phyloP scores from a whole-genome alignment of 2,329 filamentous ascomycete species.

The Fusarium continuum region DNA sequence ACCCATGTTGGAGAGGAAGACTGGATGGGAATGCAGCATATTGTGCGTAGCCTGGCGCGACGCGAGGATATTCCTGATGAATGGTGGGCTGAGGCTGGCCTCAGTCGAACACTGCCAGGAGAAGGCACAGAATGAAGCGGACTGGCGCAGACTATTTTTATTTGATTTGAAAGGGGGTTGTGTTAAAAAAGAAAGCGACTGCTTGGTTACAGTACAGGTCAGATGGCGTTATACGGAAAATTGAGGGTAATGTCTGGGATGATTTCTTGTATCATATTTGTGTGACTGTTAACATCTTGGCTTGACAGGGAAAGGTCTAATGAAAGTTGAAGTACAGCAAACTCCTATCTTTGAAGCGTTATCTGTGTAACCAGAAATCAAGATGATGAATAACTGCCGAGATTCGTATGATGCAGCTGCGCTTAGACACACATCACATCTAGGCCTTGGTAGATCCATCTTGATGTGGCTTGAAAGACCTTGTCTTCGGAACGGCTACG shows the following conservation, averaged over 20 bases:
- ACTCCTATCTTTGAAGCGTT: background rate
- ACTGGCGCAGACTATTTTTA: background rate
- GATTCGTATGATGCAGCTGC: background rate
- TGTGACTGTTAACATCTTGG: background rate
- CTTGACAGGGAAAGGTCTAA: constrained; percentile 1
- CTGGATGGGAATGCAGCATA: constrained; percentile 72
- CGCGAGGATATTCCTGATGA: constrained; percentile 82
- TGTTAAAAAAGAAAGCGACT: background rate
- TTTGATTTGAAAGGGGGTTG: constrained; percentile 4
- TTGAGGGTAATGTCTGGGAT: background rate
- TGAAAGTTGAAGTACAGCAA: constrained; percentile 1
- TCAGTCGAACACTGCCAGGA: constrained; percentile 64
- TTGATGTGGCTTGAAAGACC: constrained; percentile 28
- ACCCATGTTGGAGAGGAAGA: constrained; percentile 50
- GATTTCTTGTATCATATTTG: constrained; percentile 22
- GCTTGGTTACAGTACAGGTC: background rate
- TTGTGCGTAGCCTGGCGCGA: constrained; percentile 74
- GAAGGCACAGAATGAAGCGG: constrained; percentile 40
- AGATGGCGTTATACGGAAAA: constrained; percentile 22
- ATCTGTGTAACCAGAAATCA: background rate
- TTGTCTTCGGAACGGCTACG: constrained; percentile 30
- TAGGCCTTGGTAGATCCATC: constrained; percentile 3
- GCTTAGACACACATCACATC: background rate
- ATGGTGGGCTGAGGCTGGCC: constrained; percentile 79
- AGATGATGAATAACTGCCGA: background rate